Evolutionary conservation across 2,329 filamentous ascomycete genomes (phyloP), one percentile per base, ranked within the genome.

Genomic region (Aspergillus pseudoviridinutans): DNA sequence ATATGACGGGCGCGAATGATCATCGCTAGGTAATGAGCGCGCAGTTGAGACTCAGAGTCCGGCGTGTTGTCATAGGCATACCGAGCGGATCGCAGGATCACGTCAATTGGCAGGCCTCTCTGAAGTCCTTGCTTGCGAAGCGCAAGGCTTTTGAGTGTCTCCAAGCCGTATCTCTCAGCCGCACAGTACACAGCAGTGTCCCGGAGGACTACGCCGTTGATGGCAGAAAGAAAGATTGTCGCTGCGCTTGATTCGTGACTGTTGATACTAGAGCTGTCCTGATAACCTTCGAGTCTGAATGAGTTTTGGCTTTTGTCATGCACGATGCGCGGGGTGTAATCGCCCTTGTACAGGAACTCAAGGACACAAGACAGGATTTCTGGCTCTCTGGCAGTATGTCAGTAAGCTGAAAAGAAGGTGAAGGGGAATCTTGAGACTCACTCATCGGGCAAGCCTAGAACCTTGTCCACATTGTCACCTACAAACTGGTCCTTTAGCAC

Each of bases 1-100:
- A 91, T 96, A 82, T 92, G 92, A 77, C 93, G 91, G 84, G 90
- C 93, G 81, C 92, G 89, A 82, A 97, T 96, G 78, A 97, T 96
- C 78, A 97, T 86, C 75, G 92, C 91, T 76, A 97, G 87, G 83
- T 96, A 97, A 82, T 96, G 92, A 82, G 92, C 92, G 80, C 92
- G 92, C 77, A 97, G 87, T 71, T 88, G 86, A 73, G 89, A 93
- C 81, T 97, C 92, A 69, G 87, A 89, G 80, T 96, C 91, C 66
- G 92, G 92, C 71, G 93, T 97, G 82, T 96, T 87, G 73, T 90
- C 90, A 79, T 97, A 97, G 74, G 92, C 92, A 82, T 94, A 97
- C 77, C 93, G 91, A 68, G 92, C 92, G 71, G 89, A 93, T 72
- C 91, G 87, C 76, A 97, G 84, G 77, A 97, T 95, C 65, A 91